Percentiles rank a stretch among this genome's conserved stretches.
Conservation (phyloP, 192 early-diverging fungal species). For the Coemansia sp. region DNA sequence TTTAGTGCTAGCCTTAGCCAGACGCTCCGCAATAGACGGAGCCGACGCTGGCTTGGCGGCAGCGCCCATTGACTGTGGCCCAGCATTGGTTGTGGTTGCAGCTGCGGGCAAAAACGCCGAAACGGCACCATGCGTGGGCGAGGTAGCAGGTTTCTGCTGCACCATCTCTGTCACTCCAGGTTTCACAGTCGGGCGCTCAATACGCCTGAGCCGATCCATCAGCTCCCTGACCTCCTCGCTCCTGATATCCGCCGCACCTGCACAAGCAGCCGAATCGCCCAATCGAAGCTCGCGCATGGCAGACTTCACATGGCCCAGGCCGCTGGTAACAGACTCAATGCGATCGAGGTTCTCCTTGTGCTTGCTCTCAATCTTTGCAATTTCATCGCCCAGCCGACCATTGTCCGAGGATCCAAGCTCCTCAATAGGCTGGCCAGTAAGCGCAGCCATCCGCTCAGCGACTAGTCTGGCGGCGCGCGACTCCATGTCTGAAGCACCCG, state of each 20-base stretch:
- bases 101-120: conserved; percentile 25
- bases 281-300: conserved; percentile 17
- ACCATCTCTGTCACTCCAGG: background rate
- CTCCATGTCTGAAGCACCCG: conserved; percentile 26
- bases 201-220: conserved; percentile 25
- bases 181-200: conserved; percentile 17
- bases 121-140: background rate
- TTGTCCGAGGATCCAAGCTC: background rate
- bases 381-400: conserved; percentile 15
- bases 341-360: conserved; percentile 30
- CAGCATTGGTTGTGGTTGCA: too few species aligned
- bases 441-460: conserved; percentile 50
- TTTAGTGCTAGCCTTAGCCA: conserved; percentile 29
- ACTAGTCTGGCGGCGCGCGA: conserved; percentile 44
- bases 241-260: conserved; percentile 29
- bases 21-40: conserved; percentile 32
- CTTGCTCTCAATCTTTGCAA: conserved; percentile 20
- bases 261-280: background rate
- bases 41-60: background rate
- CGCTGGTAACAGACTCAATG: conserved; percentile 27
- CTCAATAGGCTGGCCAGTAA: conserved; percentile 40
- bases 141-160: background rate
- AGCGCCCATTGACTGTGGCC: background rate
- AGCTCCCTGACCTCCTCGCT: conserved; percentile 35
- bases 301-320: conserved; percentile 22